These are phyloP conservation scores for Pythium scleroteichum DNA, from an alignment of 352 stramenopile genomes.

Conservation along the genomic window DNA sequence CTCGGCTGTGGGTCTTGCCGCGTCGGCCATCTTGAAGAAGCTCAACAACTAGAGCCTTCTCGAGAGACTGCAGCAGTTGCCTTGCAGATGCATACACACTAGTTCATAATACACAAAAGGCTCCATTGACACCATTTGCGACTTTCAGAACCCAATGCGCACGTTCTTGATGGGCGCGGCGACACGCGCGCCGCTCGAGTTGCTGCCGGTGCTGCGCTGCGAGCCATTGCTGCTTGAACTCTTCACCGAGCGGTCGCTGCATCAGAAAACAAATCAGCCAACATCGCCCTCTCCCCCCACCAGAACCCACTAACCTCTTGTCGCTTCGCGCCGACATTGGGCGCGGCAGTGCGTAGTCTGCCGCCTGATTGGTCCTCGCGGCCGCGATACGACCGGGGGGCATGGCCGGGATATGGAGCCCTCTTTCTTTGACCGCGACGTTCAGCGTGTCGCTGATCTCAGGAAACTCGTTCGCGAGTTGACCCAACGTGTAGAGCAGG, in stretches of 20 bases:
- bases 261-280: slow-evolving; percentile 5
- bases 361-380: slow-evolving; percentile 38
- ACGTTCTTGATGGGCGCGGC: slow-evolving; percentile 67
- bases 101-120: slow-evolving; percentile 8
- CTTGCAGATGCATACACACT: background rate
- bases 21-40: slow-evolving; percentile 55
- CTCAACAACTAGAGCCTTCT: slow-evolving; percentile 31
- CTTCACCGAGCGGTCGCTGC: slow-evolving; percentile 53
- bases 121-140: slow-evolving; percentile 4
- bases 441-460: slow-evolving; percentile 89
- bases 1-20: slow-evolving; percentile 51
- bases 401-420: slow-evolving; percentile 77
- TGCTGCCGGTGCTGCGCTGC: slow-evolving; percentile 48
- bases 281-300: background rate
- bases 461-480: slow-evolving; percentile 93
- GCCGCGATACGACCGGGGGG: slow-evolving; percentile 65
- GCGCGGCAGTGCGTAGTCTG: slow-evolving; percentile 39
- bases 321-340: slow-evolving; percentile 70
- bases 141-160: slow-evolving; percentile 54
- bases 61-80: background rate
- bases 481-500: slow-evolving; percentile 91
- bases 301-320: slow-evolving; percentile 48
- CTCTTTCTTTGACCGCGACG: slow-evolving; percentile 63
- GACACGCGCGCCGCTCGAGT: slow-evolving; percentile 45
- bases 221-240: slow-evolving; percentile 56